phyloP scores from a whole-genome alignment of 139 green algal species.

The Coelastrella sp. region DNA sequence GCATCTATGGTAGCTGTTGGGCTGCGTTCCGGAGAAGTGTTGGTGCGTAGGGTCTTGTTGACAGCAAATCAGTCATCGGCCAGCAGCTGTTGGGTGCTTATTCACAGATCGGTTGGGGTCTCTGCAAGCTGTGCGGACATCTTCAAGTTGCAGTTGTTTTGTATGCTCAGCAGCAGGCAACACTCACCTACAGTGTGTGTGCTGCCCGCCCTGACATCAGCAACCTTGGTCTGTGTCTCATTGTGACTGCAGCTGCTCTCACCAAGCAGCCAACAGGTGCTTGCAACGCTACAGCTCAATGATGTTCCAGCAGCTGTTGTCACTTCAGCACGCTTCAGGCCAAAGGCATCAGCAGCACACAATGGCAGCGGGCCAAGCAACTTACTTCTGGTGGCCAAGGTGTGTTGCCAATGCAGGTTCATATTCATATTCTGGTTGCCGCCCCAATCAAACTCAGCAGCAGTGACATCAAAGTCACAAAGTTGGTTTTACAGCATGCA shows the following conservation, averaged over 20 bases:
- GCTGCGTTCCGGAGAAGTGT: slow-evolving; percentile 32
- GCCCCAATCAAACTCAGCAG: too few relatives aligned
- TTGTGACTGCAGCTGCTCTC: slow-evolving; percentile 6
- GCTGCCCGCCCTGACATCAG: background rate
- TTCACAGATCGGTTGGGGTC: too few relatives aligned
- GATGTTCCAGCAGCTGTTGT: slow-evolving; percentile 27
- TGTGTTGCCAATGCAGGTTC: too few relatives aligned
- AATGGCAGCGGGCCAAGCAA: slow-evolving; percentile 21
- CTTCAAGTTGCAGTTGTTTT: background rate
- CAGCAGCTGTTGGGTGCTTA: too few relatives aligned
- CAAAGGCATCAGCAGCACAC: background rate
- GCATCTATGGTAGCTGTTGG: slow-evolving; percentile 49
- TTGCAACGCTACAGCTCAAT: slow-evolving; percentile 40
- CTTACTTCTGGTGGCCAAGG: slow-evolving; percentile 52
- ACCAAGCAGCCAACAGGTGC: slow-evolving; percentile 21
- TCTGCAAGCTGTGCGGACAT: background rate
- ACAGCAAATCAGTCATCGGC: background rate
- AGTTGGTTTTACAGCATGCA: too few relatives aligned
- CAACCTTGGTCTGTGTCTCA: background rate
- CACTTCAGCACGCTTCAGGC: slow-evolving; percentile 48
- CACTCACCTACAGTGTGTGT: too few relatives aligned
- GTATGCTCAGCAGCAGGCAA: too few relatives aligned
- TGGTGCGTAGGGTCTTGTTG: slow-evolving; percentile 16
- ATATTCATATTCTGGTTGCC: too few relatives aligned
- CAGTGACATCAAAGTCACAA: too few relatives aligned